These are phyloP conservation scores for Dunaliella primolecta DNA, from an alignment of 139 green algal species.

Conservation along the genomic window DNA sequence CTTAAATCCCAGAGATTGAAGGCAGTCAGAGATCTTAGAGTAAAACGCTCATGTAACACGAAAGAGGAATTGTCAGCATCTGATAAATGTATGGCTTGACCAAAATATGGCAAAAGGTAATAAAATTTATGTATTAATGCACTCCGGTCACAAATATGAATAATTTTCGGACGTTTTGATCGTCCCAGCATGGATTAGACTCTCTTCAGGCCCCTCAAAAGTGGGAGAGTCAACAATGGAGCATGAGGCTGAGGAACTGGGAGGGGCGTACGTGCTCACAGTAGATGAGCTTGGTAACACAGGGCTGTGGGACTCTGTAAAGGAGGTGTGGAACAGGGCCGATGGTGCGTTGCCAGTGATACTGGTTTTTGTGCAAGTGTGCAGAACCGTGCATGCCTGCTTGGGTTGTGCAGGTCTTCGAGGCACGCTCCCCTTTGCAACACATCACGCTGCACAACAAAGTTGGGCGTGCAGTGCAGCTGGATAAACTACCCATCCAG, in stretches of 20 bases:
- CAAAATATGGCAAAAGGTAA: neutral
- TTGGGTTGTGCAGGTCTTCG: constrained; percentile 71
- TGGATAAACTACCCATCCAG: constrained; percentile 54
- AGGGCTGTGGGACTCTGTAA: constrained; percentile 47
- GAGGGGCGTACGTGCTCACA: constrained; percentile 47
- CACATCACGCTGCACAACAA: constrained; percentile 70
- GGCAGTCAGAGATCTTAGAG: neutral
- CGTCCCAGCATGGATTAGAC: neutral
- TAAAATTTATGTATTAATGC: neutral
- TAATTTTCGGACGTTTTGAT: neutral
- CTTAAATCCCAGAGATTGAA: neutral
- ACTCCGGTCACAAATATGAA: neutral
- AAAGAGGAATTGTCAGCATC: too few relatives aligned
- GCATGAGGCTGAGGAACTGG: constrained; percentile 16
- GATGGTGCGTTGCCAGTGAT: neutral
- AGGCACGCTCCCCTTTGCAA: constrained; percentile 53
- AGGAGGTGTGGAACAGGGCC: constrained; percentile 28
- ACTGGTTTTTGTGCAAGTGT: too few relatives aligned
- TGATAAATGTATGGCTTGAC: neutral
- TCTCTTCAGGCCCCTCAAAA: too few relatives aligned
- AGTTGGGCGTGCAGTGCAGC: constrained; percentile 29
- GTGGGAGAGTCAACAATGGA: too few relatives aligned
- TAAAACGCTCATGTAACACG: neutral
- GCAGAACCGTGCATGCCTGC: too few relatives aligned
- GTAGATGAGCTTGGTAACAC: constrained; percentile 56